Evolutionary conservation across 2,329 filamentous ascomycete species (phyloP).

Genomic region (Orbilia ellipsospora): DNA sequence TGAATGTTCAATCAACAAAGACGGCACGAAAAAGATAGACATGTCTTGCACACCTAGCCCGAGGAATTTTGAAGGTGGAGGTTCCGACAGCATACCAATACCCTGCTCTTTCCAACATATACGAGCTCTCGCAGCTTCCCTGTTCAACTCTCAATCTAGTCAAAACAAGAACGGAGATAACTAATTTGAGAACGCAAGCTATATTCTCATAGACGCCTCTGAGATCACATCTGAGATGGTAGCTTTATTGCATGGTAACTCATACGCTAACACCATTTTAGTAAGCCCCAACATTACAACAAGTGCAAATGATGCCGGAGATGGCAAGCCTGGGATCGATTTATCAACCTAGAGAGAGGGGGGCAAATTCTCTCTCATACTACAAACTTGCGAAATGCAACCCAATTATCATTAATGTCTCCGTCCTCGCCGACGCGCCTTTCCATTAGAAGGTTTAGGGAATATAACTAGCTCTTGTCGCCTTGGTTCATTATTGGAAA

Average conservation of each 20-base stretch:
- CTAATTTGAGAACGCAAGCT: background rate
- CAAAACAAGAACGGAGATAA: too few species aligned
- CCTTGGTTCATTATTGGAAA: background rate
- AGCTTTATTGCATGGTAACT: conserved; percentile 7
- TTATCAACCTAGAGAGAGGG: conserved; percentile 2
- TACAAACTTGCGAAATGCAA: background rate
- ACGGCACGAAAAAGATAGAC: too few species aligned
- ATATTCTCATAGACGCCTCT: background rate
- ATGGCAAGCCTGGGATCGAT: conserved; percentile 24
- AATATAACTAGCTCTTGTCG: conserved; percentile 39
- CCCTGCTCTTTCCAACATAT: too few species aligned
- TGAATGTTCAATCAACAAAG: too few species aligned
- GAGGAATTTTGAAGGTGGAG: too few species aligned
- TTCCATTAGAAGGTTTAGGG: conserved; percentile 22
- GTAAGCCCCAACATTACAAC: background rate
- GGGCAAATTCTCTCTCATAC: too few species aligned
- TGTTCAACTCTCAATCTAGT: too few species aligned
- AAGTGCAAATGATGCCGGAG: conserved; percentile 18
- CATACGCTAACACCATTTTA: background rate
- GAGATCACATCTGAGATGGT: conserved; percentile 8
- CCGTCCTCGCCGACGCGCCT: conserved; percentile 42
- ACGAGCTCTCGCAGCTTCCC: too few species aligned
- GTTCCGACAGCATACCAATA: too few species aligned
- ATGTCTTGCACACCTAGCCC: too few species aligned
- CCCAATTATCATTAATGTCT: conserved; percentile 8